A percentile compares a stretch with the other conserved stretches of the same genome.
Conservation (phyloP, 805 yeast genomes). For the Saccharomycopsis javanensis region DNA sequence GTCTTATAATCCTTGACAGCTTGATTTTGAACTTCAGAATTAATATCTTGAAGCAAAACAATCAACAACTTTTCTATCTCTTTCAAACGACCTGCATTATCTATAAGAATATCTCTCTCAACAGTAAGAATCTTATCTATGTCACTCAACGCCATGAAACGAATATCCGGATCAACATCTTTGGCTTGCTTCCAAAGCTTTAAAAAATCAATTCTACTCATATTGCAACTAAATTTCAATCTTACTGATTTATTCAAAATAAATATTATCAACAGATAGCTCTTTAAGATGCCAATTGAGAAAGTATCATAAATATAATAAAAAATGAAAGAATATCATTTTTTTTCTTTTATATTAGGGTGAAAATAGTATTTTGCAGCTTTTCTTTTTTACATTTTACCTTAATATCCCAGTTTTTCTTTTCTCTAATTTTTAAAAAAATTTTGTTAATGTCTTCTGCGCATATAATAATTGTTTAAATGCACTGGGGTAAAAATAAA, state of each 20-base stretch:
- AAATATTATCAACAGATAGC: too few relatives aligned
- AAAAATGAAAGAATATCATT: background rate
- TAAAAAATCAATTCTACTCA: background rate
- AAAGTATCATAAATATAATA: too few relatives aligned
- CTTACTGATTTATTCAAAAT: too few relatives aligned
- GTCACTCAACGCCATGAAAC: slow-evolving; percentile 81
- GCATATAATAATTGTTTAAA: background rate
- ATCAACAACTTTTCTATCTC: slow-evolving; percentile 1
- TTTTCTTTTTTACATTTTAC: background rate
- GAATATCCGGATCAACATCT: slow-evolving; percentile 69
- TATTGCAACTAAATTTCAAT: background rate
- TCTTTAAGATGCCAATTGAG: too few relatives aligned
- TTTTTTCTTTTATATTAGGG: too few relatives aligned
- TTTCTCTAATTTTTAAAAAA: background rate
- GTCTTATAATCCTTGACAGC: slow-evolving; percentile 12
- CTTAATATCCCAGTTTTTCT: background rate
- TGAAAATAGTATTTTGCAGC: too few relatives aligned
- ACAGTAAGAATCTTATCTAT: slow-evolving; percentile 37
- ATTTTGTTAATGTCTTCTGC: background rate
- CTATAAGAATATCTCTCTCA: background rate
- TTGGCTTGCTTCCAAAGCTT: slow-evolving; percentile 3
- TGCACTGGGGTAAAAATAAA: background rate
- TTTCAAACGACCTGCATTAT: background rate
- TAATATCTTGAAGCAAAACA: slow-evolving; percentile 4
- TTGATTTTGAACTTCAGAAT: slow-evolving; percentile 19